A percentile compares a stretch with the other conserved stretches of the same genome.
These are phyloP conservation scores for Lactarius hengduanensis DNA, from an alignment of 768 basidiomycete species.

Conservation along the genomic window DNA sequence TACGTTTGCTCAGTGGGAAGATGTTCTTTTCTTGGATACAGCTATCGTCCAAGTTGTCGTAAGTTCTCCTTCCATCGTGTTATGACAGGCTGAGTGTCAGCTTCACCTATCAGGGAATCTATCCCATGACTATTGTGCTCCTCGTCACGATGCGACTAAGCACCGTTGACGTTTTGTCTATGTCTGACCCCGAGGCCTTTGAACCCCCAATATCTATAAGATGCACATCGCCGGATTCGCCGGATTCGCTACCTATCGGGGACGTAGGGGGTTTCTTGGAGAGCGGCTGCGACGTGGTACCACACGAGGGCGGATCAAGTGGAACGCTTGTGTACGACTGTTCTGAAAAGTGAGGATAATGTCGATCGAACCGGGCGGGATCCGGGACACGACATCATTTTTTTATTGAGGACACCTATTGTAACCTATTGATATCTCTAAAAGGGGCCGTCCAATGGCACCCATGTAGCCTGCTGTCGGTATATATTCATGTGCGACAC, in stretches of 20 bases:
- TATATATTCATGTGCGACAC: not conserved
- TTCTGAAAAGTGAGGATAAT: not conserved
- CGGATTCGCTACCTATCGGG: not conserved
- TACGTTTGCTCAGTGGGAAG: not conserved
- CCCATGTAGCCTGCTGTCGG: not conserved
- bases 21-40: not conserved
- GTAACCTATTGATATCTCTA: not conserved
- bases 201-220: not conserved
- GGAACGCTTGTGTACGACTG: not conserved
- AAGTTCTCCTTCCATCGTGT: not conserved
- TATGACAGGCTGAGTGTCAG: not conserved
- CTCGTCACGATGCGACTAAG: slow-evolving; percentile 18
- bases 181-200: not conserved
- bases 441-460: not conserved
- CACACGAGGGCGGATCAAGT: not conserved
- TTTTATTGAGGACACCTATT: not conserved
- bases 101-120: slow-evolving; percentile 10
- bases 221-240: not conserved
- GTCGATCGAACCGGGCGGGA: not conserved
- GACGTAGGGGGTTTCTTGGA: not conserved
- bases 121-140: slow-evolving; percentile 16
- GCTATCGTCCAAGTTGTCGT: slow-evolving; percentile 15
- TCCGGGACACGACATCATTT: not conserved
- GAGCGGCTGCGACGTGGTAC: not conserved
- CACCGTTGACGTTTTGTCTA: slow-evolving; percentile 9